These are phyloP conservation scores for Verticillium zaregamsianum DNA, from an alignment of 2,329 filamentous ascomycete genomes.

Conservation along the genomic window DNA sequence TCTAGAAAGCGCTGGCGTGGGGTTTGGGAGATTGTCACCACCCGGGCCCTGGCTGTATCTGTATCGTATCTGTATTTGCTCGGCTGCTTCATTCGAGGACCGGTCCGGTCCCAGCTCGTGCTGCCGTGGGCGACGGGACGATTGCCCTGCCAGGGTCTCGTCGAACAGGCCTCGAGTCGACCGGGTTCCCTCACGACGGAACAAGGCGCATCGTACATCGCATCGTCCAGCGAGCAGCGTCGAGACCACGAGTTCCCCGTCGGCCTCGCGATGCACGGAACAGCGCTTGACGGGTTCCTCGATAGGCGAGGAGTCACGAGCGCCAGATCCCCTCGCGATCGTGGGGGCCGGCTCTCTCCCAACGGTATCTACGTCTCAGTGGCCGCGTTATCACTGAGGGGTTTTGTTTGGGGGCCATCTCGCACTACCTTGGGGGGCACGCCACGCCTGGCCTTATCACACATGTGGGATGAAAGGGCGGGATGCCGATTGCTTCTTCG, in stretches of 20 bases:
- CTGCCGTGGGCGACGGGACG: background rate
- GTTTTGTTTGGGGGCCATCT: background rate
- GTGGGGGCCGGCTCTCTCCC: background rate
- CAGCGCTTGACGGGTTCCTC: background rate
- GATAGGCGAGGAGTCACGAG: background rate
- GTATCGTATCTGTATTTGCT: background rate
- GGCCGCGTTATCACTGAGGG: background rate
- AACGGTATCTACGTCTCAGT: background rate
- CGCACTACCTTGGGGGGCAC: background rate
- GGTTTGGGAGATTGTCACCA: constrained; percentile 10
- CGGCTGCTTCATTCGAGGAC: background rate
- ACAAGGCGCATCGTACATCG: background rate
- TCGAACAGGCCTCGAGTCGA: background rate
- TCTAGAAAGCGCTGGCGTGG: constrained; percentile 14
- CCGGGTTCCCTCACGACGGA: background rate
- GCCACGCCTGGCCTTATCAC: background rate
- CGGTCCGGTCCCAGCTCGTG: background rate
- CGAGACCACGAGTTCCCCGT: background rate
- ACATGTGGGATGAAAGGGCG: background rate
- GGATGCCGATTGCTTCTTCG: background rate
- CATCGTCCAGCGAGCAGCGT: background rate
- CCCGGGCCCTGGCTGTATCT: background rate
- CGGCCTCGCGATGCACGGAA: background rate
- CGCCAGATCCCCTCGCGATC: background rate
- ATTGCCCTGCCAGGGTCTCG: background rate